Base-by-base conservation (phyloP, 345 rosid species). In the Populus simonii region DNA sequence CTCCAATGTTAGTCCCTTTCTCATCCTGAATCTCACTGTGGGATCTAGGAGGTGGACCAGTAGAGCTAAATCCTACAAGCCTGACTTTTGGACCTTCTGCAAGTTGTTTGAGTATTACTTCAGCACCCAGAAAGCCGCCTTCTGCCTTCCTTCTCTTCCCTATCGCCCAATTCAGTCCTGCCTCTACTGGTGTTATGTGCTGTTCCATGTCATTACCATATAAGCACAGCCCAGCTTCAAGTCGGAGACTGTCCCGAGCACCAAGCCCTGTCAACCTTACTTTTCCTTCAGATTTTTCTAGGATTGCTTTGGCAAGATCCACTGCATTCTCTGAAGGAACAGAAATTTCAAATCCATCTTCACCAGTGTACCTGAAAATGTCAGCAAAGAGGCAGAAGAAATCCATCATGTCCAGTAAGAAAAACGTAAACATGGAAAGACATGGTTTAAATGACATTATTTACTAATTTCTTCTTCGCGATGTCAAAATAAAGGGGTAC, bases 301-400 rank as follows among this genome's bases (percentile, higher is more conserved):
- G 68, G 88, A 92, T 90, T 66, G 97, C 99, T 87, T 91, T 96
- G 29, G 97, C 93, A 29, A 94, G 87, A 84, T 96, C 97, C 78
- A 91, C 89, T 1, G 92, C 93, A 29, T 90, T 20, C 84, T 96
- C 97, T 1, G 93, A 89, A 75, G 97, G 98, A 69, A 91, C 96
- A 0, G 98, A 96, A 78, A 96, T 96, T 87, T 96, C 99, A 83
- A 96, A 94, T 31, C 99, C 99, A 78, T 96, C 99, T 86, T 96
- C 99, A 57, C 98, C 98, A 5, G 96, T 91, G 79, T 94, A 96
- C 83, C 98, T 94, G 86, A 76, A 83, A 73, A 71, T 69, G 49
- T 33, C 79, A 62, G 71, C 70, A 13, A 71, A 70, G 29, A n/a
- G 62, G 20, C 8, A 53, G 39, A 20, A 72, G 16, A 11, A 72